Evolutionary conservation across 257 asterid genomes (phyloP).

Genomic region (Solanum pimpinellifolium): DNA sequence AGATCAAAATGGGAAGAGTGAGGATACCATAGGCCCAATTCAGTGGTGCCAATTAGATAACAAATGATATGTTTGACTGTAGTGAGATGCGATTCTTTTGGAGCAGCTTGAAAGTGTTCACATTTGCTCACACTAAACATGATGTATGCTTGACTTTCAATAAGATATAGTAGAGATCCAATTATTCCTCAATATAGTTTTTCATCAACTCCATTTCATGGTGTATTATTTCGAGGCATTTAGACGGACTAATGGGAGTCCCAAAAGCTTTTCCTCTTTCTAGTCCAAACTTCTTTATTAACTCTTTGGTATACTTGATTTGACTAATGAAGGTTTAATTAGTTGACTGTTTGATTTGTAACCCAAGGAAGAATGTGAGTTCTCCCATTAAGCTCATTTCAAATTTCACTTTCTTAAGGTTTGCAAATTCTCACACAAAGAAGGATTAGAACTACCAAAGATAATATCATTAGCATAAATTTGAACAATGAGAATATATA

Average conservation of each 20-base stretch:
- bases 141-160: fast-evolving
- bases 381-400: neutral
- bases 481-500: no score
- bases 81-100: neutral
- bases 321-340: no score
- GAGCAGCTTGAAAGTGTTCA: neutral
- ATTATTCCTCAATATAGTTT: neutral
- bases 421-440: neutral
- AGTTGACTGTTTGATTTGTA: neutral
- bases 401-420: neutral
- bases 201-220: neutral
- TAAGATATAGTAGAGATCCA: neutral
- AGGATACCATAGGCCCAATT: neutral
- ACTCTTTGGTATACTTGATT: neutral
- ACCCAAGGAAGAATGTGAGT: neutral
- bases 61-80: no score
- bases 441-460: neutral
- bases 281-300: neutral
- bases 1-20: neutral
- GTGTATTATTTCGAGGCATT: neutral
- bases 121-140: neutral
- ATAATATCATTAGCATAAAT: neutral
- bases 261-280: neutral
- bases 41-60: no score
- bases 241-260: neutral